Conservation (phyloP, 2,329 filamentous ascomycete species). For the Diaporthe capsici region DNA sequence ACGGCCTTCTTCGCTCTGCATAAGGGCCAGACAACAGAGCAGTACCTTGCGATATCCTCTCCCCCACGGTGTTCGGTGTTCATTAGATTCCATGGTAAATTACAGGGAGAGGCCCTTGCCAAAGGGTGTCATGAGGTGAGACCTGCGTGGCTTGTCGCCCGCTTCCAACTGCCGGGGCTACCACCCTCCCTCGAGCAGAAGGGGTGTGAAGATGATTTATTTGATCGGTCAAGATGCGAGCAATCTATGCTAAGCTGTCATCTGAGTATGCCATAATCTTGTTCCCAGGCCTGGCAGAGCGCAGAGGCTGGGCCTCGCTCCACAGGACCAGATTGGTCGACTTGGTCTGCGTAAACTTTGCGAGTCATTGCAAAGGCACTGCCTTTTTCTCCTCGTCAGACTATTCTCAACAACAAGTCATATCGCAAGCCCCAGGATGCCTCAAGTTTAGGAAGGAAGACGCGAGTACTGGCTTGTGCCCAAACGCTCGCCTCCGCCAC, state of each 20-base stretch:
- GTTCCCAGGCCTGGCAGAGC: not conserved
- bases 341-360: not conserved
- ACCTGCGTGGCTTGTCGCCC: constrained; percentile 17
- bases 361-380: not conserved
- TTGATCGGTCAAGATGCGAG: constrained; percentile 4
- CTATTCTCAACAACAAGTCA: not conserved
- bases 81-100: not conserved
- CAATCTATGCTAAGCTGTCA: not conserved
- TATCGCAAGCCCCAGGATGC: not conserved
- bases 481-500: not conserved
- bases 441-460: constrained; percentile 5
- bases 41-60: constrained; percentile 18
- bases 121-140: not conserved
- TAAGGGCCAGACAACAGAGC: constrained; percentile 9
- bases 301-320: not conserved
- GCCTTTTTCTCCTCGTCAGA: not conserved
- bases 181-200: not conserved
- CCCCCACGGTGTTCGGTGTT: too few species aligned
- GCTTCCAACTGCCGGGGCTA: constrained; percentile 34
- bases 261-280: not conserved
- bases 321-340: not conserved
- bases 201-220: constrained; percentile 4
- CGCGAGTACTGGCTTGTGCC: not conserved
- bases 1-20: not conserved
- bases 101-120: constrained; percentile 16